phyloP scores from a whole-genome alignment of 805 yeast species.

The Suhomyces kilbournensis region DNA sequence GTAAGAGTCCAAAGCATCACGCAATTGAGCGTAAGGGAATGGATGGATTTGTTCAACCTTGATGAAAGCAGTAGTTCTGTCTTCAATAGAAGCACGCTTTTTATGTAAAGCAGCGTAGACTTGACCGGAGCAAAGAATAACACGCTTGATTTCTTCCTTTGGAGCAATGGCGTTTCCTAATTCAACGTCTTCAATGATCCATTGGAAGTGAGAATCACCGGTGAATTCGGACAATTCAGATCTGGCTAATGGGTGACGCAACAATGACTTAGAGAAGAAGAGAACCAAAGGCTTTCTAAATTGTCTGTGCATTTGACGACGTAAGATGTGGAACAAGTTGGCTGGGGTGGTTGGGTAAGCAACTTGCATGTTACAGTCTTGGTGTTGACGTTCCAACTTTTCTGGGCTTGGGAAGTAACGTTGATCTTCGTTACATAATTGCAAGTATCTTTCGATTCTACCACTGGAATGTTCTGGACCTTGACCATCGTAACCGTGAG shows the following conservation, averaged over 20 bases:
- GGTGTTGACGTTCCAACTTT: constrained; percentile 94
- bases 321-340: constrained; percentile 89
- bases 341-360: constrained; percentile 99
- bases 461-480: constrained; percentile 99
- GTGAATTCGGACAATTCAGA: constrained; percentile 80
- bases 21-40: constrained; percentile 95
- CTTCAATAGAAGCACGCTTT: constrained; percentile 74
- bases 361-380: constrained; percentile 96
- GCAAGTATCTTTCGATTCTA: constrained; percentile 94
- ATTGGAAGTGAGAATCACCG: constrained; percentile 87
- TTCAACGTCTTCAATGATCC: constrained; percentile 93
- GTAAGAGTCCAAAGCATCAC: constrained; percentile 76
- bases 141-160: constrained; percentile 82
- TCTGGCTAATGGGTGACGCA: constrained; percentile 97
- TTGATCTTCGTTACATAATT: constrained; percentile 93
- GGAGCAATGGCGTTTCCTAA: constrained; percentile 72
- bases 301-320: constrained; percentile 99
- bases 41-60: constrained; percentile 96
- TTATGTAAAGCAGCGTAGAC: constrained; percentile 90
- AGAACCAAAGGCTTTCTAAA: constrained; percentile 88
- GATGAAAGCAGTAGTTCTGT: constrained; percentile 82
- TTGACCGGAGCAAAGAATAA: constrained; percentile 87
- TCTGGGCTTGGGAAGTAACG: constrained; percentile 88
- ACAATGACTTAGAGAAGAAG: constrained; percentile 87
- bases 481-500: constrained; percentile 99